A percentile compares a stretch with the other conserved stretches of the same genome.
Conservation (phyloP, 2,329 filamentous ascomycete species). For the Neonectria hederae region DNA sequence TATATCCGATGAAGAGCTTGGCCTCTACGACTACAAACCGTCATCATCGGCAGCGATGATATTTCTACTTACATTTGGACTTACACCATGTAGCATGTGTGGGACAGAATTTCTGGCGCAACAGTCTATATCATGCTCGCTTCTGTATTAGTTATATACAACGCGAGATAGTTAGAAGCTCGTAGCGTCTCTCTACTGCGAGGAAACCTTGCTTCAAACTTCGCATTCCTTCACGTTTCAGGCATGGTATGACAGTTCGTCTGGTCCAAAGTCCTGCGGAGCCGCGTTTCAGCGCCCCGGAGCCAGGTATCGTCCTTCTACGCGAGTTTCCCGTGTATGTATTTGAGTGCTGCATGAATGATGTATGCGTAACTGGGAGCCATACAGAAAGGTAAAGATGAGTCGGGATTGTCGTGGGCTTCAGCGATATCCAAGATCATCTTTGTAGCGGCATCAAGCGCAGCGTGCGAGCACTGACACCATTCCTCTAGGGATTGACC, state of each 20-base stretch:
- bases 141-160: no score
- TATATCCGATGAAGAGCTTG: background rate
- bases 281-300: background rate
- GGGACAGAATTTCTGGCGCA: no score
- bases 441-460: slow-evolving; percentile 3
- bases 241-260: background rate
- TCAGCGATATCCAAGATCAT: slow-evolving; percentile 8
- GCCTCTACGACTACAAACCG: background rate
- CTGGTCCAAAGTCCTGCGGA: background rate
- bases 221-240: no score
- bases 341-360: background rate
- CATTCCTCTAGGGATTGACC: background rate
- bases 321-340: background rate
- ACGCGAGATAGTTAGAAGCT: no score
- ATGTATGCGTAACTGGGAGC: background rate
- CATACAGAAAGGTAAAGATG: background rate
- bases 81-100: background rate
- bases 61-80: background rate
- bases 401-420: background rate
- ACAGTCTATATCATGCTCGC: no score
- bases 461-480: background rate
- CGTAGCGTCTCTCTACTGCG: no score
- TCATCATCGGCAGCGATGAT: background rate
- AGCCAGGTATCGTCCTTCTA: background rate
- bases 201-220: no score